These are phyloP conservation scores for Pyrrhoderma lamaoense DNA, from an alignment of 1,284 basidiomycete species.

Conservation along the genomic window DNA sequence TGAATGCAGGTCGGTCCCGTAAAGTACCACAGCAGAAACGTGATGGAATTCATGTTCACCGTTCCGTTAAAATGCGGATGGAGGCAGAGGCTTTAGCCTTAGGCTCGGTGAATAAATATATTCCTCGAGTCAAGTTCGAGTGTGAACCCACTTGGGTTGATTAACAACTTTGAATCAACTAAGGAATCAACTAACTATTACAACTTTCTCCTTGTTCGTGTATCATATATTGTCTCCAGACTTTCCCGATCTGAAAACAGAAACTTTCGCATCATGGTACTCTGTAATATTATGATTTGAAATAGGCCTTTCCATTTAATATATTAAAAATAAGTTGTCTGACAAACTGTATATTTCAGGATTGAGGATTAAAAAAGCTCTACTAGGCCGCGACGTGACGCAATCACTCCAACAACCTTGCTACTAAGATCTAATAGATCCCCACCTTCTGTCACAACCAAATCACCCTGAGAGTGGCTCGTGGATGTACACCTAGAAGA, in stretches of 20 bases:
- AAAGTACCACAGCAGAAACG: slow-evolving; percentile 7
- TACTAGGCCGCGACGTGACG: slow-evolving; percentile 27
- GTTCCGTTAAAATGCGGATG: slow-evolving; percentile 15
- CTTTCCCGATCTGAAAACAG: too few species aligned
- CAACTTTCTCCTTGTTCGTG: too few species aligned
- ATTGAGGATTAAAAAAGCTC: slow-evolving; percentile 19
- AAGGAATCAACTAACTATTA: too few species aligned
- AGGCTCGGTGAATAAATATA: slow-evolving; percentile 9
- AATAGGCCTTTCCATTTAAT: too few species aligned
- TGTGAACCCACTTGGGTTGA: slow-evolving; percentile 13
- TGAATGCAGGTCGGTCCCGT: slow-evolving; percentile 11
- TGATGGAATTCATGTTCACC: slow-evolving; percentile 9
- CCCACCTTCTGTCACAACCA: slow-evolving; percentile 46
- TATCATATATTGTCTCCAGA: too few species aligned
- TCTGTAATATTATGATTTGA: too few species aligned
- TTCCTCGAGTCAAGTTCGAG: slow-evolving; percentile 10
- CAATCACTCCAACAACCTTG: slow-evolving; percentile 42
- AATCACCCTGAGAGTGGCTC: slow-evolving; percentile 28
- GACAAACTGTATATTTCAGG: not conserved
- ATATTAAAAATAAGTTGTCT: too few species aligned
- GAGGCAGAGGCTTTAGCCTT: slow-evolving; percentile 6
- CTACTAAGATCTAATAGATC: slow-evolving; percentile 35
- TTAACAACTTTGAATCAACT: not conserved
- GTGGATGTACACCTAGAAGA: slow-evolving; percentile 31
- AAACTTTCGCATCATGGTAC: too few species aligned